These are phyloP conservation scores for Russula abietina DNA, from an alignment of 768 basidiomycete genomes.

Conservation along the genomic window DNA sequence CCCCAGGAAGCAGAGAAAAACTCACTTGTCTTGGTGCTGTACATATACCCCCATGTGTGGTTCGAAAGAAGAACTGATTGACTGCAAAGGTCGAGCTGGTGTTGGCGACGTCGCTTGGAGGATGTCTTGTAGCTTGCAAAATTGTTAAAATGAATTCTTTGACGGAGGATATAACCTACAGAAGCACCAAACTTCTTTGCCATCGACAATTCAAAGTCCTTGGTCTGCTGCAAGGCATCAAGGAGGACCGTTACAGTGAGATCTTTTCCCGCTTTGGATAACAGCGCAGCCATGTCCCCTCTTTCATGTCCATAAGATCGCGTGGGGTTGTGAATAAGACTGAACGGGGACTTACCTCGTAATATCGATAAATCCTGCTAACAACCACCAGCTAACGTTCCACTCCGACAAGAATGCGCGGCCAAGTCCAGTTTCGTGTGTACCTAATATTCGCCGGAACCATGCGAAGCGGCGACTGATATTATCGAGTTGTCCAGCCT, in stretches of 20 bases:
- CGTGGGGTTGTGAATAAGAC: not conserved
- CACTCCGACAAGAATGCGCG: slow-evolving; percentile 80
- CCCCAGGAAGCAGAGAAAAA: slow-evolving; percentile 1
- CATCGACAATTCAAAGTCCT: slow-evolving; percentile 84
- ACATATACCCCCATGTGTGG: slow-evolving; percentile 90
- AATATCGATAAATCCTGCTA: slow-evolving; percentile 83
- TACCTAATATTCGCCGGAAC: slow-evolving; percentile 81
- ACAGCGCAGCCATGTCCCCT: slow-evolving; percentile 74
- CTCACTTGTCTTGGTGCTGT: slow-evolving; percentile 91
- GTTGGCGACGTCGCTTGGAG: slow-evolving; percentile 46
- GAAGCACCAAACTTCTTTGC: slow-evolving; percentile 75
- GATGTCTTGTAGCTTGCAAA: slow-evolving; percentile 56
- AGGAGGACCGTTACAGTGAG: slow-evolving; percentile 74
- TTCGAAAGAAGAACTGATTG: slow-evolving; percentile 88
- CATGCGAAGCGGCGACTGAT: slow-evolving; percentile 89
- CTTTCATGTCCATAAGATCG: slow-evolving; percentile 35
- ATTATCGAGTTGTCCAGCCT: slow-evolving; percentile 96
- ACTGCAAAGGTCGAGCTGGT: slow-evolving; percentile 47
- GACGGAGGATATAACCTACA: slow-evolving; percentile 35
- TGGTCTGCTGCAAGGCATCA: slow-evolving; percentile 78
- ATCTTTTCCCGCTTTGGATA: slow-evolving; percentile 70
- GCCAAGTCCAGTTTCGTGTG: slow-evolving; percentile 83
- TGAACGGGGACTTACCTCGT: slow-evolving; percentile 53
- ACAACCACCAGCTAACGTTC: slow-evolving; percentile 77
- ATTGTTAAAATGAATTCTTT: not conserved